Base-by-base conservation (phyloP, 176 grass and related monocot species). In the Aegilops bicornis region DNA sequence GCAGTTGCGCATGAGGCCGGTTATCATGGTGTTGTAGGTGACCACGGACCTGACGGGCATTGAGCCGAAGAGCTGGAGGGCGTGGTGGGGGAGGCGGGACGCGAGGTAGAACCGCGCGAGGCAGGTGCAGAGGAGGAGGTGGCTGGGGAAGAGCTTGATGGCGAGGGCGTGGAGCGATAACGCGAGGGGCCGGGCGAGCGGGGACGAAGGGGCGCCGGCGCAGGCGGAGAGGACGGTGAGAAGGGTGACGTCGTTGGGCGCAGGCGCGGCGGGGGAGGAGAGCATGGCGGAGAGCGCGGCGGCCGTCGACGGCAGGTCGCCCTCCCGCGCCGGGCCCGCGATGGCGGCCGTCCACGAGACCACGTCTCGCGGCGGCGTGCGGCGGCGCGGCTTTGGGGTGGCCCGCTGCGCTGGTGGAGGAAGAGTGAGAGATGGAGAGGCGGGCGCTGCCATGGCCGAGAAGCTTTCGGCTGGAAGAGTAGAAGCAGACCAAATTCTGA, bases 111-210 rank as follows among this genome's bases (percentile, higher is more conserved):
- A 88, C 24, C 82, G 79, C 31, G 73, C 40, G 59, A 97, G 92
- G 85, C 85, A 93, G 77, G 94, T 93, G 89, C 59, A 87, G 82
- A 96, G 87, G 61, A 89, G 78, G 84, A 93, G 89, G 87, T 91
- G 89, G 77, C 32, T 7, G 20, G 85, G 87, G 77, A 94, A 87
- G 12, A 88, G 87, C 87, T 93, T 93, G 83, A 86, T 24, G 60
- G 64, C 70, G 64, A 66, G 81, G 78, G 76, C 81, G 82, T 93
- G 91, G 73, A 91, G 68, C 13, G 84, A 8, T 32, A 87, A 79
- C 48, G 66, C 82, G 33, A 95, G 69, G 20, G 31, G 78, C 52
- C 81, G 62, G 22, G 89, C 74, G 14, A 68, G 59, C 27, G 82
- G 75, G 33, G 86, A 85, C 52, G 88, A 84, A 11, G 88, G 69